Percentiles rank a stretch among this genome's conserved stretches.
phyloP scores from a whole-genome alignment of 2,329 filamentous ascomycete species.

The Thielaviopsis ethacetica region DNA sequence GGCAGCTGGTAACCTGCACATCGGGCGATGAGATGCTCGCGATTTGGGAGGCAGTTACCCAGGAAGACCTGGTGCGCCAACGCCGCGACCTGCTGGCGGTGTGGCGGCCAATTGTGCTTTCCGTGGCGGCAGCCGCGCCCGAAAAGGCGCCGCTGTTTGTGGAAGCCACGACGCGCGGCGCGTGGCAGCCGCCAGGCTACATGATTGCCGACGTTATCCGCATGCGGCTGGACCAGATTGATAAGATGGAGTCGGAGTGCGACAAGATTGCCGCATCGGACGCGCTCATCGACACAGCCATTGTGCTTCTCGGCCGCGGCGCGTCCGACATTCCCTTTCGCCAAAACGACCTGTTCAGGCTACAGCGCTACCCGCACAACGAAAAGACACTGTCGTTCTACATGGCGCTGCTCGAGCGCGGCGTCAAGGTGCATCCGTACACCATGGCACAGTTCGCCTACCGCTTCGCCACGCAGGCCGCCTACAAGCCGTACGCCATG shows the following conservation, averaged over 20 bases:
- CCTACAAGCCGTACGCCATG: slow-evolving; percentile 10
- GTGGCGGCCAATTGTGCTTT: slow-evolving; percentile 4
- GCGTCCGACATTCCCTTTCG: slow-evolving; percentile 18
- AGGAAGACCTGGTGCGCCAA: not conserved
- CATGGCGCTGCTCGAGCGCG: slow-evolving; percentile 17
- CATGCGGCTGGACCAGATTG: not conserved
- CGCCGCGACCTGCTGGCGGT: not conserved
- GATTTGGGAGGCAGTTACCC: slow-evolving; percentile 17
- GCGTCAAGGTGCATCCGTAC: slow-evolving; percentile 22
- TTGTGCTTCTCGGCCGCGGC: slow-evolving; percentile 3
- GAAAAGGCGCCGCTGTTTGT: slow-evolving; percentile 11
- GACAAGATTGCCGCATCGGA: slow-evolving; percentile 10
- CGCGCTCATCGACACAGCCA: slow-evolving; percentile 16
- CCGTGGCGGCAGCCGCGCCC: not conserved
- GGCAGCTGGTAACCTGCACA: not conserved
- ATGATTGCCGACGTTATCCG: slow-evolving; percentile 8
- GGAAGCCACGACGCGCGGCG: slow-evolving; percentile 7
- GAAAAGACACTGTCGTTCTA: slow-evolving; percentile 23
- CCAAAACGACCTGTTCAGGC: slow-evolving; percentile 17
- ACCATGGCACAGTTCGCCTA: slow-evolving; percentile 33
- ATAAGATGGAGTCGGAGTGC: slow-evolving; percentile 7
- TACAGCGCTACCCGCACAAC: slow-evolving; percentile 14
- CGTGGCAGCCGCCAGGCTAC: slow-evolving; percentile 6
- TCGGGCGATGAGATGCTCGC: slow-evolving; percentile 18
- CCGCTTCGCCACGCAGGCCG: slow-evolving; percentile 26